A percentile compares a stretch with the other conserved stretches of the same genome.
Conservation (phyloP, 345 rosid species). For the Eutrema heterophyllum region DNA sequence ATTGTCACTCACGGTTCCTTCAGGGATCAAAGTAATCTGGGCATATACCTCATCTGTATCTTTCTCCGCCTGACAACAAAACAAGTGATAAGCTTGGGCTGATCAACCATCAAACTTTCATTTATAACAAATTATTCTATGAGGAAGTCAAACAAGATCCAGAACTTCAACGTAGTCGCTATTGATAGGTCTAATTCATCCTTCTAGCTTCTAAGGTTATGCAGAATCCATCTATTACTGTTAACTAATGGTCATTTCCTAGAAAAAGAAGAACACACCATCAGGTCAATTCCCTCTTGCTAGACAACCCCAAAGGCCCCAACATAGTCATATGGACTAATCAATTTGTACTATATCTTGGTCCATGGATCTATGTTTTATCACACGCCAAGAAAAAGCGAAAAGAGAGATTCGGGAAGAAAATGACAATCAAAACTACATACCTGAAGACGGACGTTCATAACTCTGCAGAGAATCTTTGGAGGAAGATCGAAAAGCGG, state of each 20-base stretch:
- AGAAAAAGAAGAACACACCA: neutral
- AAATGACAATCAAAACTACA: neutral
- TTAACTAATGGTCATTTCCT: neutral
- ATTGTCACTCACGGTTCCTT: conserved; percentile 43
- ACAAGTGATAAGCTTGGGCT: neutral
- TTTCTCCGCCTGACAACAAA: conserved; percentile 70
- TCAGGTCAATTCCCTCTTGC: neutral
- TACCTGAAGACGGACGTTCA: conserved; percentile 74
- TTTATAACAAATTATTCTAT: neutral
- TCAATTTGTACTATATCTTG: neutral
- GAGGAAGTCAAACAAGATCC: conserved; percentile 4
- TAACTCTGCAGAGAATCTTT: conserved; percentile 78
- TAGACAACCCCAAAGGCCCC: neutral
- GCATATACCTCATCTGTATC: conserved; percentile 98
- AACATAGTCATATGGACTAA: neutral
- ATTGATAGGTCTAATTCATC: neutral
- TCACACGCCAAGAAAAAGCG: neutral
- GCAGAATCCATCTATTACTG: neutral
- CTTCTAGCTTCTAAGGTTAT: neutral
- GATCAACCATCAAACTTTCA: neutral
- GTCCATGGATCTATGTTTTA: neutral
- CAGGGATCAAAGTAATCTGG: conserved; percentile 77
- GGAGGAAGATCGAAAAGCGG: conserved; percentile 66
- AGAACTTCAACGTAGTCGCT: neutral
- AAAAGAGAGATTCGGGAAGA: neutral